These are phyloP conservation scores for Canavalia ensiformis DNA, from an alignment of 306 rosid genomes.

Conservation along the genomic window DNA sequence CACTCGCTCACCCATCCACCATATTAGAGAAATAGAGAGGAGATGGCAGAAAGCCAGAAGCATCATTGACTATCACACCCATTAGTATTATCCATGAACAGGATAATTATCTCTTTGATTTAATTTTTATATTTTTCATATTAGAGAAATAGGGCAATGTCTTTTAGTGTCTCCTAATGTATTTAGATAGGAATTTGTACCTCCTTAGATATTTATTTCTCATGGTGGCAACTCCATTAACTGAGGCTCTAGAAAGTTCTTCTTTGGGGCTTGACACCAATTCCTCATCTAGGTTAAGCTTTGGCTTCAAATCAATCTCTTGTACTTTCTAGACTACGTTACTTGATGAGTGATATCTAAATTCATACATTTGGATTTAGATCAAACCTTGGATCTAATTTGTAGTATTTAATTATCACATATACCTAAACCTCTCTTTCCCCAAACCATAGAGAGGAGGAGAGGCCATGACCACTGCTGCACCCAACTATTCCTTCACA, in stretches of 20 bases:
- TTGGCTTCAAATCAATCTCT: constrained; percentile 94
- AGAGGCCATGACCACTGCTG: too few species aligned
- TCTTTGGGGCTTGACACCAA: constrained; percentile 94
- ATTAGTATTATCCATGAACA: constrained; percentile 68
- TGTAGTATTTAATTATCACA: too few species aligned
- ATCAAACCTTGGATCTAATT: too few species aligned
- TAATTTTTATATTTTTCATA: too few species aligned
- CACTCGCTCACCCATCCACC: constrained; percentile 61
- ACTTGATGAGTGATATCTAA: too few species aligned
- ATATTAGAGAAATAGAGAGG: constrained; percentile 45
- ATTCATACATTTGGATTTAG: too few species aligned
- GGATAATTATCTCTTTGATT: too few species aligned
- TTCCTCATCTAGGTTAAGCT: constrained; percentile 95
- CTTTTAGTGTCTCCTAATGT: not conserved
- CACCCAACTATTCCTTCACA: too few species aligned
- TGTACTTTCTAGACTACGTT: too few species aligned
- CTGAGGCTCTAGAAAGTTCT: constrained; percentile 92
- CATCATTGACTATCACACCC: constrained; percentile 61
- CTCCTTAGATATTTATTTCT: constrained; percentile 82
- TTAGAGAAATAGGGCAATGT: constrained; percentile 9
- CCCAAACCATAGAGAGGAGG: too few species aligned
- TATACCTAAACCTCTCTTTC: too few species aligned
- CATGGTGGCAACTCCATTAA: constrained; percentile 79
- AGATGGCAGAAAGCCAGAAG: constrained; percentile 62
- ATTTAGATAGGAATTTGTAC: constrained; percentile 52